Conservation (phyloP, 345 rosid genomes). For the Pugionium cornutum region DNA sequence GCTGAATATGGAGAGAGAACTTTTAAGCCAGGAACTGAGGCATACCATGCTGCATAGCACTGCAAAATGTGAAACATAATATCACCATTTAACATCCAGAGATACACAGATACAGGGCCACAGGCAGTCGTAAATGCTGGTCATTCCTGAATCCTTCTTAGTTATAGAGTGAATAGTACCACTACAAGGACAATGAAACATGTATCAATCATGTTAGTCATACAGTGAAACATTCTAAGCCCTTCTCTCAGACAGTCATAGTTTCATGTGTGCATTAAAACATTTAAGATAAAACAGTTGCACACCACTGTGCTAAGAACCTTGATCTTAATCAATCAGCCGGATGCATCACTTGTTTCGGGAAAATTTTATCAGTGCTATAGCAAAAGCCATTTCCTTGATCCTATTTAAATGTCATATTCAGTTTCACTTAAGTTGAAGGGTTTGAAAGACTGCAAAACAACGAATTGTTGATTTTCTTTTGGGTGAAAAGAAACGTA, state of each 20-base stretch:
- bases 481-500: not conserved
- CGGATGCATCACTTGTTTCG: not conserved
- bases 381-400: slow-evolving; percentile 9
- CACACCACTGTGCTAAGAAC: not conserved
- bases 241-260: not conserved
- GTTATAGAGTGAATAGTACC: not conserved
- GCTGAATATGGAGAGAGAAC: slow-evolving; percentile 80
- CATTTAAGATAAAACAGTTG: not conserved
- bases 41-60: slow-evolving; percentile 98
- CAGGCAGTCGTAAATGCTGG: not conserved
- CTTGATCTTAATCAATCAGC: slow-evolving; percentile 1
- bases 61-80: slow-evolving; percentile 38
- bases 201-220: not conserved
- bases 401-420: slow-evolving; percentile 2
- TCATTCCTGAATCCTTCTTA: not conserved
- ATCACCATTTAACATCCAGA: slow-evolving; percentile 7
- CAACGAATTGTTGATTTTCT: not conserved
- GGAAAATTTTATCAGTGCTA: not conserved
- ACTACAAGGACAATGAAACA: not conserved
- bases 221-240: not conserved
- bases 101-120: slow-evolving; percentile 17
- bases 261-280: not conserved
- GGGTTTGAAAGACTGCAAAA: slow-evolving; percentile 12
- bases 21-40: slow-evolving; percentile 84
- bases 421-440: slow-evolving; percentile 9